phyloP scores from a whole-genome alignment of 2,329 filamentous ascomycete genomes.

The Pseudocercospora crystallina region DNA sequence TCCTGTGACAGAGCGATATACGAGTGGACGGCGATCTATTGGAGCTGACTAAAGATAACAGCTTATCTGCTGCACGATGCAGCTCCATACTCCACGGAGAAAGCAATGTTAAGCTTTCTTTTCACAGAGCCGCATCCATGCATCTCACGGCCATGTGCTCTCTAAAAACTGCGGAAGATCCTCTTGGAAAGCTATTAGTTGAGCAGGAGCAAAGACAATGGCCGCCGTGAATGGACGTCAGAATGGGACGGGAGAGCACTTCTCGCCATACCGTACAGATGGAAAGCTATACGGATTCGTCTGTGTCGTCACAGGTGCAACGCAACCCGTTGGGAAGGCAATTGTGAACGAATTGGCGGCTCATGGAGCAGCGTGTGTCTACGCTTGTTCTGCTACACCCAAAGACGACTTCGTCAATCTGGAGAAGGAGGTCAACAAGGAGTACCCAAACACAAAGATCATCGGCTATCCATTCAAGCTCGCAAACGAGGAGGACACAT shows the following conservation, averaged over 20 bases:
- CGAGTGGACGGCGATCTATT: neutral
- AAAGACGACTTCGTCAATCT: slow-evolving; percentile 45
- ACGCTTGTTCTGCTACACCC: slow-evolving; percentile 53
- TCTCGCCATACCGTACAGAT: slow-evolving; percentile 58
- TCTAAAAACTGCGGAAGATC: neutral
- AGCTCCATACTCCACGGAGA: neutral
- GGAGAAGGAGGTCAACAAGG: slow-evolving; percentile 43
- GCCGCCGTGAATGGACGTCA: slow-evolving; percentile 19
- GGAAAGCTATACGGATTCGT: slow-evolving; percentile 66
- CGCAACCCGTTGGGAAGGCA: slow-evolving; percentile 60
- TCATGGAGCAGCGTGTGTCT: slow-evolving; percentile 64
- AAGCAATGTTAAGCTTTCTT: too few relatives aligned
- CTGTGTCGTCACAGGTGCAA: slow-evolving; percentile 63
- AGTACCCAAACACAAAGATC: slow-evolving; percentile 58
- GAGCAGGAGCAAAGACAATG: slow-evolving; percentile 4
- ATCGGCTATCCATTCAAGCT: slow-evolving; percentile 62
- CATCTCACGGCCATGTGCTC: neutral
- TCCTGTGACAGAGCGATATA: too few relatives aligned
- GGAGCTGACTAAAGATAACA: slow-evolving; percentile 1
- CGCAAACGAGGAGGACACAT: slow-evolving; percentile 60
- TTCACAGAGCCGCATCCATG: too few relatives aligned
- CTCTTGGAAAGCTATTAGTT: neutral
- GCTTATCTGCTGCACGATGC: neutral
- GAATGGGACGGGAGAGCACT: slow-evolving; percentile 41
- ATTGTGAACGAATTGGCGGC: slow-evolving; percentile 62